Evolutionary conservation across 768 basidiomycete species (phyloP), one percentile per base, ranked within the genome.

Genomic region (Suillus paluster): DNA sequence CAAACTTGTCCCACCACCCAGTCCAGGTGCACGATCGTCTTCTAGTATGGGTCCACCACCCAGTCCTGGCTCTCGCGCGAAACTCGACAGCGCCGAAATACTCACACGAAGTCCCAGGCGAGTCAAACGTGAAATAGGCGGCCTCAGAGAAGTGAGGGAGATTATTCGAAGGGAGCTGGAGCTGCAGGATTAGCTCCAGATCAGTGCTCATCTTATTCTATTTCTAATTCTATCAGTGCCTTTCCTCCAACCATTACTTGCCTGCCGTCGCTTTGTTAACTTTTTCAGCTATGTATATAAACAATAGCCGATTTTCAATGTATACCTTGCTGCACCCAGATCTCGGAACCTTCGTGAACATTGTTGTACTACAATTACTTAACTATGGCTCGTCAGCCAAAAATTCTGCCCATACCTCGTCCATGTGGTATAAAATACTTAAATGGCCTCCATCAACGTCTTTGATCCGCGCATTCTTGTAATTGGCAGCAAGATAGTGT

Each of bases 101-200:
- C 73, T 86, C 17, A 86, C 80, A 30, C 81, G 91, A 52, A 94
- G 92, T 73, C 92, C 92, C 8, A 84, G 84, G 60, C 78, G 84
- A 63, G 87, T 94, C 39, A 89, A 86, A 70, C 81, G 80, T 30
- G 90, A 92, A 68, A 82, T 78, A 6, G 89, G 91, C 36, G 91
- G 92, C 0, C 78, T 94, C 66, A 82, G 92, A 42, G 85, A 91
- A 71, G 92, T 94, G 36, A 79, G 92, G 61, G 92, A 94, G 75
- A 88, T 91, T 68, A 91, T 94, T 70, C 83, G 91, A 67, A 80
- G 82, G 65, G 92, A 94, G 77, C 77, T 94, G 67, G 91, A 93
- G 75, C 72, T 88, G 65, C 80, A 86, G 57, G 90, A 91, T 60
- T 81, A 68, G 67, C 27, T 36, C 34, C 59, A 59, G 41, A 59